These are phyloP conservation scores for Teunomyces aglyptinius DNA, from an alignment of 805 yeast species.

Conservation along the genomic window DNA sequence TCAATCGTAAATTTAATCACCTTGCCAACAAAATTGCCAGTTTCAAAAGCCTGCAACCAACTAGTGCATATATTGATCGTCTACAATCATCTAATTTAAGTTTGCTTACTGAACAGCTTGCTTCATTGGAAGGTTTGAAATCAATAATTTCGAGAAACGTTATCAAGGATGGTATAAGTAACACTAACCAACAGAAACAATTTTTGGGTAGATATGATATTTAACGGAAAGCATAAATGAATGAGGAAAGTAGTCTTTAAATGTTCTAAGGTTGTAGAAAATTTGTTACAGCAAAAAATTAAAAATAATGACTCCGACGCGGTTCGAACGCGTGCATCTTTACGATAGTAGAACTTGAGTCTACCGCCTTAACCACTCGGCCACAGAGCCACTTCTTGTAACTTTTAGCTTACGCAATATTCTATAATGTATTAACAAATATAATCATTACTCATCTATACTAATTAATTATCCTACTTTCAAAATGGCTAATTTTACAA, in stretches of 20 bases:
- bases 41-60: slow-evolving; percentile 8
- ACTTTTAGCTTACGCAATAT: too few relatives aligned
- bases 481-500: too few relatives aligned
- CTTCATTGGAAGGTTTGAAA: slow-evolving; percentile 21
- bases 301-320: slow-evolving; percentile 13
- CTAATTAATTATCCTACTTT: too few relatives aligned
- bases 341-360: slow-evolving; percentile 14
- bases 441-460: too few relatives aligned
- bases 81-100: slow-evolving; percentile 27
- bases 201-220: slow-evolving; percentile 2
- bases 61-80: slow-evolving; percentile 11
- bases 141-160: slow-evolving; percentile 14
- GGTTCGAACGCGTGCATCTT: slow-evolving; percentile 14
- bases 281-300: background rate
- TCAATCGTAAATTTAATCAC: slow-evolving; percentile 25
- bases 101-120: slow-evolving; percentile 29
- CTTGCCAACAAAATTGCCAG: slow-evolving; percentile 23
- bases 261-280: too few relatives aligned
- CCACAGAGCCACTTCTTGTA: slow-evolving; percentile 10
- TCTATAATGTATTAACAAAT: too few relatives aligned
- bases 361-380: slow-evolving; percentile 15
- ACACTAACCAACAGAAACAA: slow-evolving; percentile 1
- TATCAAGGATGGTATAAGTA: slow-evolving; percentile 8
- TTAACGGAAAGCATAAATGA: background rate
- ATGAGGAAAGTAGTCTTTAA: background rate